Percentiles rank a stretch among this genome's conserved stretches.
Conservation (phyloP, 139 green algal genomes). For the Coccomyxa sp. region DNA sequence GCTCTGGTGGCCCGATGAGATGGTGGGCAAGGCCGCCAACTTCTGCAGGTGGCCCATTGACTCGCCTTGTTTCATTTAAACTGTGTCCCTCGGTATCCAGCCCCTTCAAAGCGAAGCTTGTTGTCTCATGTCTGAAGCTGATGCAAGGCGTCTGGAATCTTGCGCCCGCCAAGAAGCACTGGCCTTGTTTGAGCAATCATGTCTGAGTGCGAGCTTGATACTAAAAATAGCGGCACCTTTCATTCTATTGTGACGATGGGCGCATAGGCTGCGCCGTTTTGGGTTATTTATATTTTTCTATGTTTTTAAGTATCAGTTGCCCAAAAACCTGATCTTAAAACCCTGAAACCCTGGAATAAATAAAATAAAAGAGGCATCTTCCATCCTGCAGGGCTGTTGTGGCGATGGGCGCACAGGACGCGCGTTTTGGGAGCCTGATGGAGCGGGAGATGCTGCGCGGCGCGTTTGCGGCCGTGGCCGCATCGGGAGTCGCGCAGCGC, state of each 20-base stretch:
- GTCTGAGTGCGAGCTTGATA: background rate
- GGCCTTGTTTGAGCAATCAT: background rate
- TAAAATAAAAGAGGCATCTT: background rate
- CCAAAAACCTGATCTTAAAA: no score
- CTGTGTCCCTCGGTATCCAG: no score
- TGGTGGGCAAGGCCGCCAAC: slow-evolving; percentile 31
- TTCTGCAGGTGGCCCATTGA: slow-evolving; percentile 42
- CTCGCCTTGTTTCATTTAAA: background rate
- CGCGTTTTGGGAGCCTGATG: slow-evolving; percentile 32
- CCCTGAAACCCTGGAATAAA: no score
- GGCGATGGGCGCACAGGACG: slow-evolving; percentile 16
- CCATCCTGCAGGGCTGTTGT: slow-evolving; percentile 24
- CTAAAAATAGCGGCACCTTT: background rate
- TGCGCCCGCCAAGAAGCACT: slow-evolving; percentile 2
- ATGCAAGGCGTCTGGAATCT: background rate
- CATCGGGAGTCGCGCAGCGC: background rate
- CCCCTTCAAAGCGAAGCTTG: no score
- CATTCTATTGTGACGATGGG: no score
- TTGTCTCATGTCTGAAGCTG: no score
- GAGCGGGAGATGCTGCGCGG: slow-evolving; percentile 43
- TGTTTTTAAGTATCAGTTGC: no score
- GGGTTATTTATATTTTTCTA: no score
- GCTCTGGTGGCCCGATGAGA: slow-evolving; percentile 69
- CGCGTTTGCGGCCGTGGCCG: slow-evolving; percentile 35
- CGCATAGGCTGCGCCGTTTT: no score